phyloP scores from a whole-genome alignment of 805 yeast species.

The Sugiyamaella lignohabitans region DNA sequence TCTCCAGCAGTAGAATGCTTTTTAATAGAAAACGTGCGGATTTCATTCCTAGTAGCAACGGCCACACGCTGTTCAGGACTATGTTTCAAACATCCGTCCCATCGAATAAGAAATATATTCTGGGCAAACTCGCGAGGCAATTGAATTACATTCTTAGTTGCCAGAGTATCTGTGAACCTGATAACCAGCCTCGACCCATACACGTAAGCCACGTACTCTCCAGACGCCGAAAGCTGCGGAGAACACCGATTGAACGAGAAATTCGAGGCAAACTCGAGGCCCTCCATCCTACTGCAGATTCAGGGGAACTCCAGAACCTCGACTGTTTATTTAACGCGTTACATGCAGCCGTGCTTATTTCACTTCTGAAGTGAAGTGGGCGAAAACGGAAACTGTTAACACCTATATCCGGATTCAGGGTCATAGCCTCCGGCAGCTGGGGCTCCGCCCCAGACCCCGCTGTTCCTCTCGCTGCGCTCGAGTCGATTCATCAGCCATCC shows the following conservation, averaged over 20 bases:
- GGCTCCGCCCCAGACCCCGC: background rate
- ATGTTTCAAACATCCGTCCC: conserved; percentile 16
- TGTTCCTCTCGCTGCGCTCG: too few relatives aligned
- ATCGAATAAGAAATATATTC: conserved; percentile 6
- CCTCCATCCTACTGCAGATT: background rate
- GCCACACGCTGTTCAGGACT: conserved; percentile 19
- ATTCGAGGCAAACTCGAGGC: background rate
- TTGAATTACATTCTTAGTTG: conserved; percentile 13
- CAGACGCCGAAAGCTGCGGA: conserved; percentile 15
- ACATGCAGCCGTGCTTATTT: too few relatives aligned
- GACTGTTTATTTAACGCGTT: too few relatives aligned
- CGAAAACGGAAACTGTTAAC: background rate
- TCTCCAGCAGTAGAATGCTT: background rate
- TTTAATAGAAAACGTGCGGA: conserved; percentile 14
- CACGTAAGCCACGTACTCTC: conserved; percentile 18
- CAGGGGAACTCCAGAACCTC: too few relatives aligned
- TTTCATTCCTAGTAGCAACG: conserved; percentile 12
- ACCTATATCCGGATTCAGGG: background rate
- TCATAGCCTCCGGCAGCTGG: background rate
- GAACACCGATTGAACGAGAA: conserved; percentile 5
- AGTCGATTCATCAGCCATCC: too few relatives aligned
- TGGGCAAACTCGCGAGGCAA: conserved; percentile 15
- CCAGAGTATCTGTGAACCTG: conserved; percentile 13
- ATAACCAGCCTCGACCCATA: conserved; percentile 18
- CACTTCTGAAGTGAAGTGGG: too few relatives aligned